Evolutionary conservation across 1,284 basidiomycete species (phyloP).

Genomic region (Takashimella koratensis): DNA sequence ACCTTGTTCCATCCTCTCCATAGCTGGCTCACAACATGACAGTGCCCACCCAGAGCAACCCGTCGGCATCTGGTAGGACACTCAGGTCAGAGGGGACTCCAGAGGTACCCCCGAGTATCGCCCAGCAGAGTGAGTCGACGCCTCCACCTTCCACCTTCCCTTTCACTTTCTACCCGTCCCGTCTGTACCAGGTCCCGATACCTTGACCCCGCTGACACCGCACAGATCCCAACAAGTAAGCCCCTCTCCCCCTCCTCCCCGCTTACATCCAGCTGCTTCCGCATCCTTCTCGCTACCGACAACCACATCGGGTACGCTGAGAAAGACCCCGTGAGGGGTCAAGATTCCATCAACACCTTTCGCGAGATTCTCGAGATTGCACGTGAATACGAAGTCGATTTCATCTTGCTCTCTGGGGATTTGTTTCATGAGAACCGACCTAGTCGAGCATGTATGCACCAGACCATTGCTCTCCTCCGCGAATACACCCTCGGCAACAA

Average conservation of each 20-base stretch:
- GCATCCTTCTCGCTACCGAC: constrained; percentile 85
- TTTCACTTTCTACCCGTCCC: neutral
- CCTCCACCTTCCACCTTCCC: neutral
- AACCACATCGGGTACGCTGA: constrained; percentile 96
- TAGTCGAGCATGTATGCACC: constrained; percentile 81
- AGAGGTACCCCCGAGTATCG: constrained; percentile 32
- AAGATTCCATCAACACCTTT: constrained; percentile 95
- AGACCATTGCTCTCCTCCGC: constrained; percentile 80
- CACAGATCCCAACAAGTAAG: constrained; percentile 32
- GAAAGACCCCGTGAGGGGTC: constrained; percentile 87
- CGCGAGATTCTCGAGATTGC: constrained; percentile 89
- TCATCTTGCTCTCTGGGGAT: constrained; percentile 90
- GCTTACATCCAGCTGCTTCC: constrained; percentile 53
- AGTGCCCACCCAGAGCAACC: neutral
- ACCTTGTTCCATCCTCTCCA: neutral
- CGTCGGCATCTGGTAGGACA: neutral
- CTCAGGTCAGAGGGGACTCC: constrained; percentile 5
- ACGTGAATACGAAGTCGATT: constrained; percentile 84
- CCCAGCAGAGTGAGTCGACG: constrained; percentile 23
- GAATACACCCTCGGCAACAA: constrained; percentile 87
- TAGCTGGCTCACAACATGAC: neutral
- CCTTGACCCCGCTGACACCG: neutral
- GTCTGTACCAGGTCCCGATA: constrained; percentile 7
- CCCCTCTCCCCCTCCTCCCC: neutral
- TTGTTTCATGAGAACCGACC: constrained; percentile 98